A percentile compares a stretch with the other conserved stretches of the same genome.
Evolutionary conservation across 805 yeast species (phyloP).

Genomic region (Candida dendrica): DNA sequence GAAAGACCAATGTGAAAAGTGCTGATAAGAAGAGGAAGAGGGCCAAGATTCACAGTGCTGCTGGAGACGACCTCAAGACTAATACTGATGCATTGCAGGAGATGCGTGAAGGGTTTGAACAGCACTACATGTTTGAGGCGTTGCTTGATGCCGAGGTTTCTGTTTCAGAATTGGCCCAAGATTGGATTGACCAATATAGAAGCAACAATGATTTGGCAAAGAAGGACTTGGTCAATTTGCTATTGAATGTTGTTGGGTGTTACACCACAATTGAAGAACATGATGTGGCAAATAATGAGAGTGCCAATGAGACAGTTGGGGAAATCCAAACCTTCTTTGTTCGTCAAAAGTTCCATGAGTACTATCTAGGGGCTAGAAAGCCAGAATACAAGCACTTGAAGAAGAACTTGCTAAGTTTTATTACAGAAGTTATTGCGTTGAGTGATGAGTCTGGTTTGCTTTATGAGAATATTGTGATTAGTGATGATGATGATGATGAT

Average conservation of each 20-base stretch:
- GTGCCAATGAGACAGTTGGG: constrained; percentile 64
- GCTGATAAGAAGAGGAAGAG: constrained; percentile 4
- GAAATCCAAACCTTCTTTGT: constrained; percentile 63
- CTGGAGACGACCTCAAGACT: constrained; percentile 6
- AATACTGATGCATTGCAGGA: constrained; percentile 27
- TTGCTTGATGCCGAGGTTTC: constrained; percentile 43
- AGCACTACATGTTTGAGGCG: constrained; percentile 43
- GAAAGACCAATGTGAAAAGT: constrained; percentile 7
- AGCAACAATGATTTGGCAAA: constrained; percentile 40
- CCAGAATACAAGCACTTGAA: constrained; percentile 40
- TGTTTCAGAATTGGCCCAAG: constrained; percentile 42
- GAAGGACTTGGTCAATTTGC: constrained; percentile 57
- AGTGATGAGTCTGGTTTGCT: constrained; percentile 60
- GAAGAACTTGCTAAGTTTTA: constrained; percentile 47
- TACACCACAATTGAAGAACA: constrained; percentile 60
- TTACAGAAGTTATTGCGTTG: constrained; percentile 40
- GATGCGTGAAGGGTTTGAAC: constrained; percentile 34
- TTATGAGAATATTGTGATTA: constrained; percentile 28
- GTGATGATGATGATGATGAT: constrained; percentile 25
- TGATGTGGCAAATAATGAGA: constrained; percentile 63
- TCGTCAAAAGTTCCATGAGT: constrained; percentile 59
- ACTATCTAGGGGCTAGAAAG: constrained; percentile 53
- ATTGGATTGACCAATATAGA: constrained; percentile 50
- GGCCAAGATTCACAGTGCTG: constrained; percentile 9
- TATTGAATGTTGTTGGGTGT: constrained; percentile 69